Evolutionary conservation across 2,329 filamentous ascomycete species (phyloP), one percentile per base, ranked within the genome.

Genomic region (Blumeria hordei): DNA sequence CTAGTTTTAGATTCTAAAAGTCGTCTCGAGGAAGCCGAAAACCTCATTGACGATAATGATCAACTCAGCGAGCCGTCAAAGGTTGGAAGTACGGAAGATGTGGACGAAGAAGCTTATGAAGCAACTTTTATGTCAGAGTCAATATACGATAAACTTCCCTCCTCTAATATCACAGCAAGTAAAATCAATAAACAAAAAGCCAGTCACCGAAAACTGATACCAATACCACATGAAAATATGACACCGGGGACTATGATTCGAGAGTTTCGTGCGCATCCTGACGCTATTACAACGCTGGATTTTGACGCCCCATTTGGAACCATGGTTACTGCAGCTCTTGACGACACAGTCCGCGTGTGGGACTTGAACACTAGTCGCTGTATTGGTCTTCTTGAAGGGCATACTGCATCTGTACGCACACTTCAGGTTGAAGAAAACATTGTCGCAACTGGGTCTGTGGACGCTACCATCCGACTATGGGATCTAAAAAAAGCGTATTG

Each of bases 241-340:
- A 82, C 93, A 59, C 81, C 90, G 3, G 92, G 92, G 16, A 88
- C 85, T 36, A 79, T 77, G 63, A 94, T 98, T 63, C 83, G 83
- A 61, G 86, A 95, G 66, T 76, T 96, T 56, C 81, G 85, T 61
- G 88, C 90, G 1, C 92, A 98, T 67, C 80, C 79, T 54, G 92
- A 98, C 65, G 77, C 76, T 56, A 83, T 98, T 58, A 94, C 88
- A 0, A 84, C 90, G 7, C 67, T 98, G 58, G 92, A 96, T 69
- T 98, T 98, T 67, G 92, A 98, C 66, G 84, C 83, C n/a, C 92
- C 92, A 0, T 96, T 96, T 67, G 92, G 92, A 14, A 93, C 87
- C 18, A 80, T 96, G 77, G 87, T 96, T 6, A 90, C 88, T 7
- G 83, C 92, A 9, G 85, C 88, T 9, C 71, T 95, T 63, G 92